phyloP scores from a whole-genome alignment of 305 asterid species.

The Stenogyne calaminthoides region DNA sequence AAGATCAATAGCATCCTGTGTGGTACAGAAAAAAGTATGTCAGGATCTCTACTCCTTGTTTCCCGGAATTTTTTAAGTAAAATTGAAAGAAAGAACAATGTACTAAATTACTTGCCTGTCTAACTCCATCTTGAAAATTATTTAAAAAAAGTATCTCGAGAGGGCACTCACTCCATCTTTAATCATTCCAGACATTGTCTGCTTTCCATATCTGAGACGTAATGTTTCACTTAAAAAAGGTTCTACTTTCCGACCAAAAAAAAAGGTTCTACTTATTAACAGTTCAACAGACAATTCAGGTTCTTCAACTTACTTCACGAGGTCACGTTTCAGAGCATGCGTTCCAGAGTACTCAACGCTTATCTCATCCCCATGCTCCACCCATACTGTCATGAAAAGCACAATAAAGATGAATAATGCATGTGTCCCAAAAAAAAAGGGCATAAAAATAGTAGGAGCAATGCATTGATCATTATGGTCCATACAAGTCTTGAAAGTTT shows the following conservation, averaged over 20 bases:
- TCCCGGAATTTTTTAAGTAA: neutral
- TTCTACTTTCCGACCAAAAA: too few relatives aligned
- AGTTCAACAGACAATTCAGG: neutral
- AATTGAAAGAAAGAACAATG: neutral
- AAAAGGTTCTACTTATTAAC: conserved; percentile 15
- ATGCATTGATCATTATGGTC: conserved; percentile 22
- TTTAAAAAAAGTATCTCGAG: conserved; percentile 89
- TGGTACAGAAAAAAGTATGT: conserved; percentile 21
- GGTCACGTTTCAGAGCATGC: conserved; percentile 90
- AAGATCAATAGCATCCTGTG: conserved; percentile 93
- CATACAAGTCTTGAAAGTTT: conserved; percentile 72
- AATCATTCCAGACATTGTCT: conserved; percentile 80
- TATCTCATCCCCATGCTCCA: conserved; percentile 94
- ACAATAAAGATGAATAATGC: neutral
- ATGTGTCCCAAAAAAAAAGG: conserved; percentile 16
- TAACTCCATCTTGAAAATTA: conserved; percentile 56
- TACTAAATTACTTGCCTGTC: conserved; percentile 60
- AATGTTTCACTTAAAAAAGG: conserved; percentile 23
- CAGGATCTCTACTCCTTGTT: conserved; percentile 12
- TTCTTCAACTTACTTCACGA: conserved; percentile 68
- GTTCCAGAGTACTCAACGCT: conserved; percentile 98
- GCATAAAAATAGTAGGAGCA: conserved; percentile 3
- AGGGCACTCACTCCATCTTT: conserved; percentile 94
- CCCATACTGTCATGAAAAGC: conserved; percentile 74
- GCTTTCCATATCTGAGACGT: conserved; percentile 83